Percentiles rank a stretch among this genome's conserved stretches.
These are phyloP conservation scores for Protomyces macrosporus DNA, from an alignment of 1,139 yeast genomes.

Conservation along the genomic window DNA sequence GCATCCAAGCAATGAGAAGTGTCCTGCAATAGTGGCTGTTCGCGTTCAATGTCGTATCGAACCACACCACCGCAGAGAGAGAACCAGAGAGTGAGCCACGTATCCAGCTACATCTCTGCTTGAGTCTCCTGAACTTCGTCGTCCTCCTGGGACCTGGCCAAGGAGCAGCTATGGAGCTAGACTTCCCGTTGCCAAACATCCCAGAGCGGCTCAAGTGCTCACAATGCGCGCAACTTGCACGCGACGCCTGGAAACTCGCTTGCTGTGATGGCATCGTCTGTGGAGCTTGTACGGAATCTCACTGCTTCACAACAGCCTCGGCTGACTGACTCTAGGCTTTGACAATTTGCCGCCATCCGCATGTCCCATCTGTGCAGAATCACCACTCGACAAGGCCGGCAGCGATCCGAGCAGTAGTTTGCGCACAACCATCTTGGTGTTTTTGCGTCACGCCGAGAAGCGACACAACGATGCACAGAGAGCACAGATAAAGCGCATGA, in stretches of 20 bases:
- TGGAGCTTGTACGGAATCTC: slow-evolving; percentile 5
- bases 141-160: too few species aligned
- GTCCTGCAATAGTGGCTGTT: too few species aligned
- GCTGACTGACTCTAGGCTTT: slow-evolving; percentile 7
- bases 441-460: slow-evolving; percentile 25
- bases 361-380: slow-evolving; percentile 19
- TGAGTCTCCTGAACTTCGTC: too few species aligned
- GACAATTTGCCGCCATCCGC: neutral
- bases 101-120: too few species aligned
- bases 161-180: neutral
- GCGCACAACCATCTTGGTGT: slow-evolving; percentile 22
- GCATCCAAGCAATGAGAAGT: too few species aligned
- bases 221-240: slow-evolving; percentile 8
- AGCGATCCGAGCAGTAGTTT: slow-evolving; percentile 8
- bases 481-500: neutral
- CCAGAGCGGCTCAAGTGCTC: slow-evolving; percentile 24
- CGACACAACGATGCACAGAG: slow-evolving; percentile 17
- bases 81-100: too few species aligned
- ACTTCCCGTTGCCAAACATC: slow-evolving; percentile 18
- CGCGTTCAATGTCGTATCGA: too few species aligned
- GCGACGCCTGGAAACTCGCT: slow-evolving; percentile 23
- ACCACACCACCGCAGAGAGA: too few species aligned
- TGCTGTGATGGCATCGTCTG: slow-evolving; percentile 22
- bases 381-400: slow-evolving; percentile 7
- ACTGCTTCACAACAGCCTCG: neutral